Base-by-base conservation (phyloP, 148 eudicot genomes). In the Simmondsia chinensis region DNA sequence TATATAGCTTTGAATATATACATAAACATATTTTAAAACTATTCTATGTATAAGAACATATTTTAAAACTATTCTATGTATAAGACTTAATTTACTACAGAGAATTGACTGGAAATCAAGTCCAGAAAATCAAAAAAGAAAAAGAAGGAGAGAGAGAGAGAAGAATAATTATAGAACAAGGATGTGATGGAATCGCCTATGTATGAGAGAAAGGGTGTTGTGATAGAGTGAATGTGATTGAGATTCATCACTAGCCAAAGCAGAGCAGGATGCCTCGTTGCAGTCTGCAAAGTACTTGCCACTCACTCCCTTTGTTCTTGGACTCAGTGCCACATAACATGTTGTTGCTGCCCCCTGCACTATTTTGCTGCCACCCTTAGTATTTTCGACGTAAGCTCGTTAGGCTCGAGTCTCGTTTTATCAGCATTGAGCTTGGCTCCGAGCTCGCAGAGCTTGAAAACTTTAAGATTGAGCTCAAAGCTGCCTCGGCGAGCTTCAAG, bases 241-340 rank as follows among this genome's bases (percentile, higher is more conserved):
- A 36, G 41, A 35, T 1, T 64, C 57, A 59, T 82, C 88, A 42
- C 54, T 52, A 14, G 94, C 94, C 28, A 79, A 76, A 23, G 44
- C 44, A 23, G 95, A 84, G 46, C 79, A 74, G 11, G 47, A 57
- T 42, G 39, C 57, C 56, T 84, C 85, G 35, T 84, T 85, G n/a
- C 97, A 91, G 43, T 91, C 97, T 20, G 80, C 87, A 63, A 78
- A 84, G 61, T 89, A 89, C 42, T 58, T 65, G 9, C 97, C 97
- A 48, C 68, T 81, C 11, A 73, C 47, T 22, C 80, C 87, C 41
- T 59, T 59, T 14, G 27, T 33, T 11, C 64, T 38, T 26, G 73
- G 66, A 58, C 82, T 76, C 32, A 83, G 48, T 1, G 93, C 97
- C 15, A 84, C 93, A 50, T 81, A 84, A 47, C 95, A 89, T 54